phyloP scores from a whole-genome alignment of 2,329 filamentous ascomycete species.

The Amauroascus niger region DNA sequence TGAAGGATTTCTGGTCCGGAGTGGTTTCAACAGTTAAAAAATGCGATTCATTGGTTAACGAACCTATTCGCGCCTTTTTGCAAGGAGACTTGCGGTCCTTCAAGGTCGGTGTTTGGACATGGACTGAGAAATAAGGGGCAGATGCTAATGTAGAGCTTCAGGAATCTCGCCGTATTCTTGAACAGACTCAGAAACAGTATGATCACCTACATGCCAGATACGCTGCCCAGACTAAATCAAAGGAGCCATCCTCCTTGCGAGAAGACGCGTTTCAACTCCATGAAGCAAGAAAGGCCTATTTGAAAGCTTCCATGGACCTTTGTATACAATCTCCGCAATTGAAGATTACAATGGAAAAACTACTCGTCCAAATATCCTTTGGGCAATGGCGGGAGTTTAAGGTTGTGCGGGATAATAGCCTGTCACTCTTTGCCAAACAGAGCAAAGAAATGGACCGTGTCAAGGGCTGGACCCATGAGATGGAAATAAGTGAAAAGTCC shows the following conservation, averaged over 20 bases:
- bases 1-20: constrained; percentile 77
- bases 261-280: constrained; percentile 96
- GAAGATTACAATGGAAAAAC: constrained; percentile 70
- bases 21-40: constrained; percentile 64
- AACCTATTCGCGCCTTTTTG: constrained; percentile 73
- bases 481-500: constrained; percentile 76
- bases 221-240: constrained; percentile 76
- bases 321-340: constrained; percentile 80
- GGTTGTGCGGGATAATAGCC: constrained; percentile 55
- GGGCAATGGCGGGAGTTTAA: constrained; percentile 87
- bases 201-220: constrained; percentile 76
- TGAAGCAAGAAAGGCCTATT: constrained; percentile 79
- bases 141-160: constrained; percentile 19
- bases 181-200: constrained; percentile 71
- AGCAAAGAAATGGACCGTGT: constrained; percentile 80
- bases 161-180: constrained; percentile 65
- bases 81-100: constrained; percentile 70
- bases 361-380: constrained; percentile 72
- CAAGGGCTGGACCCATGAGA: constrained; percentile 83
- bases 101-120: constrained; percentile 43
- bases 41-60: constrained; percentile 65
- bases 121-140: neutral
- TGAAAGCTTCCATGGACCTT: constrained; percentile 89
- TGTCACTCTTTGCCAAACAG: constrained; percentile 55
- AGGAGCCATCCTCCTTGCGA: constrained; percentile 79